Evolutionary conservation across 345 rosid genomes (phyloP), one percentile per base, ranked within the genome.

Genomic region (Sisymbrium altissimum): DNA sequence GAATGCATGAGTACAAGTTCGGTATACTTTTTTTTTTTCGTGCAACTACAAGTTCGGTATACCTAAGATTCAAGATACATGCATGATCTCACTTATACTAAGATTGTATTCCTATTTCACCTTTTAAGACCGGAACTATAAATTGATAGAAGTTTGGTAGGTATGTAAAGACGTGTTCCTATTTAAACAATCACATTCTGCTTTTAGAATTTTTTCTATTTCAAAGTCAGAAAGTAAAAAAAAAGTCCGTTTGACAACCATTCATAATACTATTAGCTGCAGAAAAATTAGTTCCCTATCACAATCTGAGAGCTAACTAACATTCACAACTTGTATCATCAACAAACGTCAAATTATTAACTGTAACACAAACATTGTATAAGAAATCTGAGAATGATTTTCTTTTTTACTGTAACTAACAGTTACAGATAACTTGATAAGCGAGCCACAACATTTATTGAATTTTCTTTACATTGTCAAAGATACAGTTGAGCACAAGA

Each of bases 221-320:
- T 61, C 6, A 27, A 68, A 75, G 79, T 75, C 64, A 53, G 38
- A 49, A 68, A 67, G 38, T 32, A 7, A 30, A 9, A 36, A 15
- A 67, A 61, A 61, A 18, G 41, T 1, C 61, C 79, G 61, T 58
- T 68, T 61, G 70, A 68, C 32, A 75, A 32, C 56, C 64, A 68
- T 60, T 23, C 62, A 52, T 36, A 58, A 38, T 49, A 74, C 68
- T 40, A 49, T 52, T 75, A 75, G 64, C 64, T 75, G 69, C 69
- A 61, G 50, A 68, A 62, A 29, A 75, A 53, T 75, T 75, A 61
- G 74, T 61, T 68, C 58, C 74, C 57, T 53, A 53, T 75, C 74
- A 68, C 74, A 68, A 53, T 68, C 70, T 40, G 15, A 59, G 3
- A 66, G 44, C 55, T 50, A 74, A 57, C 70, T 13, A 39, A 66